A percentile compares a stretch with the other conserved stretches of the same genome.
phyloP scores from a whole-genome alignment of 2,329 filamentous ascomycete species.

The Sclerotinia sclerotiorum region DNA sequence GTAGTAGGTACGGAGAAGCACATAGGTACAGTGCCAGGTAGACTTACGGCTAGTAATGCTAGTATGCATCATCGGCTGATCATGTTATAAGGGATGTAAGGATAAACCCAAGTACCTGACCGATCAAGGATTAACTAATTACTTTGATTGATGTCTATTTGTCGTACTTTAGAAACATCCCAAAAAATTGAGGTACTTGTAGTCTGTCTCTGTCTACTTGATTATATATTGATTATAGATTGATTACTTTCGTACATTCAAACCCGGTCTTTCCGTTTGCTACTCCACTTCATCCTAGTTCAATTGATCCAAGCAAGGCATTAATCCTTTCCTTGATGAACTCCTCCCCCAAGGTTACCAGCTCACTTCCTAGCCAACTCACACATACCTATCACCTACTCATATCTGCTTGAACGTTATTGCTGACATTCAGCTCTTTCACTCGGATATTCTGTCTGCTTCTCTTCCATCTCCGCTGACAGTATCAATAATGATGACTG shows the following conservation, averaged over 20 bases:
- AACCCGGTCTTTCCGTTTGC: constrained; percentile 15
- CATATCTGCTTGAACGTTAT: not conserved
- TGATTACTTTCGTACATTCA: not conserved
- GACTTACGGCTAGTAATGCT: not conserved
- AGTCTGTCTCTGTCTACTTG: too few species aligned
- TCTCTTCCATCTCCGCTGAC: constrained; percentile 26
- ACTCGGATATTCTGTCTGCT: not conserved
- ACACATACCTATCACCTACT: not conserved
- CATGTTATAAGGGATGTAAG: constrained; percentile 2
- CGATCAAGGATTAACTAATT: constrained; percentile 1
- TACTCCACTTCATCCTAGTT: constrained; percentile 7
- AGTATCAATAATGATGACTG: constrained; percentile 23
- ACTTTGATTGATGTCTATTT: constrained; percentile 1
- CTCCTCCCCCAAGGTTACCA: not conserved
- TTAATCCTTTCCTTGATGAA: not conserved
- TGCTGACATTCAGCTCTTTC: constrained; percentile 21
- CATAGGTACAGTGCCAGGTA: too few species aligned
- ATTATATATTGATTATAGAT: too few species aligned
- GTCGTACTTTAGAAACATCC: not conserved
- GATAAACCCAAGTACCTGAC: not conserved
- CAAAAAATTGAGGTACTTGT: not conserved
- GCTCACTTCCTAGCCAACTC: constrained; percentile 16
- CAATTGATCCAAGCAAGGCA: constrained; percentile 5
- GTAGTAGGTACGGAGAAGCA: too few species aligned
- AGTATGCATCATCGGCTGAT: constrained; percentile 12